These are phyloP conservation scores for Penicillium pancosmium DNA, from an alignment of 495 filamentous ascomycete species.

Conservation along the genomic window DNA sequence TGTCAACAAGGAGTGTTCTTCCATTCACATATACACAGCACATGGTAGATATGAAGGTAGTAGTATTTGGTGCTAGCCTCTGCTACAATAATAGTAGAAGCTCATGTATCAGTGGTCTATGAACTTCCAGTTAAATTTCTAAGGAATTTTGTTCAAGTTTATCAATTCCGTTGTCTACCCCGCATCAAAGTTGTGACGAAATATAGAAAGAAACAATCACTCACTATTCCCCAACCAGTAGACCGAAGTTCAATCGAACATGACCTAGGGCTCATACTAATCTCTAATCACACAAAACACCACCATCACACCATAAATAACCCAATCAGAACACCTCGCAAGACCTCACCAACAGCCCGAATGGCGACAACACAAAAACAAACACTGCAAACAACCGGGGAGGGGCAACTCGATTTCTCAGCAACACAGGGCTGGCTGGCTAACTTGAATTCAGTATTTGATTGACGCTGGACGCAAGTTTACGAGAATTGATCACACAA, in stretches of 20 bases:
- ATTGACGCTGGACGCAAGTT: background rate
- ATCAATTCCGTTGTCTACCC: background rate
- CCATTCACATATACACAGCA: too few relatives aligned
- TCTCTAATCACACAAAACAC: background rate
- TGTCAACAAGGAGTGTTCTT: too few relatives aligned
- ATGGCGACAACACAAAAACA: constrained; percentile 15
- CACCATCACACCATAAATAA: background rate
- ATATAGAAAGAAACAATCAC: background rate
- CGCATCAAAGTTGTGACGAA: background rate
- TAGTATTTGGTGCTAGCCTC: too few relatives aligned
- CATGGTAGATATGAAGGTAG: too few relatives aligned
- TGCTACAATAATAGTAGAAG: too few relatives aligned
- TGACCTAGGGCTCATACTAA: background rate
- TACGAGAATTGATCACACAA: constrained; percentile 6
- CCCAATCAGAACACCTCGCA: background rate
- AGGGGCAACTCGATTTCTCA: constrained; percentile 15
- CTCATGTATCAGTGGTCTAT: too few relatives aligned
- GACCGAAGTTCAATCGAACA: background rate
- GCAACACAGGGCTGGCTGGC: background rate
- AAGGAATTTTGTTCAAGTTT: too few relatives aligned
- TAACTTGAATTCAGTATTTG: too few relatives aligned
- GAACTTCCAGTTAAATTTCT: too few relatives aligned
- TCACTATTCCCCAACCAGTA: background rate
- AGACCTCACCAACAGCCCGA: background rate
- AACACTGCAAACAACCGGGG: constrained; percentile 27